These are phyloP conservation scores for Trypanosoma melophagium DNA, from an alignment of 208 protist species.

Conservation along the genomic window DNA sequence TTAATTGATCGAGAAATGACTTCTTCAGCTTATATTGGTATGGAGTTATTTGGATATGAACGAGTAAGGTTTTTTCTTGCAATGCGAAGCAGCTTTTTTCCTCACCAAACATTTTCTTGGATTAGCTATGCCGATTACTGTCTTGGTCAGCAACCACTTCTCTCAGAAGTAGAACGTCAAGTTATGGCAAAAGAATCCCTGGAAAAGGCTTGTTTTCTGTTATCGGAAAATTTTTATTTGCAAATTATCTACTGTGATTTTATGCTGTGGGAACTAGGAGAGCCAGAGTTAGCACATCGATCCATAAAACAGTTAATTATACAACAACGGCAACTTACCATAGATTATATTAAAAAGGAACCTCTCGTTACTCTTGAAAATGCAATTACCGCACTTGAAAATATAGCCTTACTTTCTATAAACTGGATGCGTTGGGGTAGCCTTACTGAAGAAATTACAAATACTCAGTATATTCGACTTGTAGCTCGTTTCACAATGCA, in stretches of 20 bases:
- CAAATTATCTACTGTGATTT: conserved; percentile 30
- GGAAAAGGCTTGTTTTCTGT: conserved; percentile 28
- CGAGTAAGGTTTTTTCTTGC: conserved; percentile 49
- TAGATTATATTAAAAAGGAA: conserved; percentile 45
- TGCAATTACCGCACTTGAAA: conserved; percentile 46
- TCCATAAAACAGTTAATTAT: conserved; percentile 43
- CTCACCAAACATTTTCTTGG: conserved; percentile 55
- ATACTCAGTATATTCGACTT: conserved; percentile 47
- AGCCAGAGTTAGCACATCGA: conserved; percentile 29
- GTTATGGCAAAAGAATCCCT: conserved; percentile 21
- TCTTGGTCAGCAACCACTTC: conserved; percentile 26
- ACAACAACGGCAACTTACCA: conserved; percentile 36
- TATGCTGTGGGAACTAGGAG: conserved; percentile 26
- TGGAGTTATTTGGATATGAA: conserved; percentile 53
- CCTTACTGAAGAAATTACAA: conserved; percentile 28
- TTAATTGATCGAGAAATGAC: conserved; percentile 45
- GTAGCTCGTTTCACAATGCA: conserved; percentile 85
- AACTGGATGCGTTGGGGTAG: conserved; percentile 84
- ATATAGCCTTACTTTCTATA: conserved; percentile 59
- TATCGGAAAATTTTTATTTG: conserved; percentile 26
- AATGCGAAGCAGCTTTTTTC: conserved; percentile 63
- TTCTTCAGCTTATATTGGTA: conserved; percentile 36
- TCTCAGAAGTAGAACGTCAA: conserved; percentile 26
- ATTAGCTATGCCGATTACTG: conserved; percentile 30
- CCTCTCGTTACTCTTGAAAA: neutral